phyloP scores from a whole-genome alignment of 768 basidiomycete species.

The Rhizopogon sp. region DNA sequence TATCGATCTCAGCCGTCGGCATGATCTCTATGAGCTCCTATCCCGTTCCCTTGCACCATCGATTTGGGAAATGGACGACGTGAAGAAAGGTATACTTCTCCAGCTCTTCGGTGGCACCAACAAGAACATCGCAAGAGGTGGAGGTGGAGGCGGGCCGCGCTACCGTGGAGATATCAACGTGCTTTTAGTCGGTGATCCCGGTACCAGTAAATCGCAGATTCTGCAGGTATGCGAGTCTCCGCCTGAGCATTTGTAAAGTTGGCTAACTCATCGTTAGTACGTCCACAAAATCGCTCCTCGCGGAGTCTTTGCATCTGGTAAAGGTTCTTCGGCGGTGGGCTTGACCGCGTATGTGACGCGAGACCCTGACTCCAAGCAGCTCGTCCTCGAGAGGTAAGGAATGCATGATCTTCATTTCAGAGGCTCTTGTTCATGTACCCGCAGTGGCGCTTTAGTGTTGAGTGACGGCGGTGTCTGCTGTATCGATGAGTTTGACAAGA shows the following conservation, averaged over 20 bases:
- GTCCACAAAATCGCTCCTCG: slow-evolving; percentile 98
- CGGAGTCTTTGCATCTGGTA: slow-evolving; percentile 96
- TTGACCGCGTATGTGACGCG: slow-evolving; percentile 97
- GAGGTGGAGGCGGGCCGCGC: slow-evolving; percentile 92
- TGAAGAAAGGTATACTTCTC: slow-evolving; percentile 95
- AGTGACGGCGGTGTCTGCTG: slow-evolving; percentile 98
- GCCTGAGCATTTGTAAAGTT: background rate
- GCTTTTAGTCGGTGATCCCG: slow-evolving; percentile 94
- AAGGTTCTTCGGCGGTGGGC: slow-evolving; percentile 98
- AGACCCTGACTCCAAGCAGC: slow-evolving; percentile 96
- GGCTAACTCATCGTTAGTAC: slow-evolving; percentile 49
- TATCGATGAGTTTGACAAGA: slow-evolving; percentile 99
- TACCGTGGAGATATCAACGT: slow-evolving; percentile 99
- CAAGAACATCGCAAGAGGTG: slow-evolving; percentile 88
- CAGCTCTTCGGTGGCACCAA: slow-evolving; percentile 98
- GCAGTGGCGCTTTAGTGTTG: slow-evolving; percentile 86
- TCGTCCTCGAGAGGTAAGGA: slow-evolving; percentile 88
- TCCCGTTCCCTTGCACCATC: slow-evolving; percentile 86
- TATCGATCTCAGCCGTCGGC: slow-evolving; percentile 60
- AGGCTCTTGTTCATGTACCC: slow-evolving; percentile 1
- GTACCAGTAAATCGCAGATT: slow-evolving; percentile 95
- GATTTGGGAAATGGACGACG: slow-evolving; percentile 98
- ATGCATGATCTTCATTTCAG: background rate
- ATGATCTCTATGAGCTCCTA: slow-evolving; percentile 85
- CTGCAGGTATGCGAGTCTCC: slow-evolving; percentile 54